Evolutionary conservation across 2,329 filamentous ascomycete species (phyloP).

Genomic region (Penicillium decumbens): DNA sequence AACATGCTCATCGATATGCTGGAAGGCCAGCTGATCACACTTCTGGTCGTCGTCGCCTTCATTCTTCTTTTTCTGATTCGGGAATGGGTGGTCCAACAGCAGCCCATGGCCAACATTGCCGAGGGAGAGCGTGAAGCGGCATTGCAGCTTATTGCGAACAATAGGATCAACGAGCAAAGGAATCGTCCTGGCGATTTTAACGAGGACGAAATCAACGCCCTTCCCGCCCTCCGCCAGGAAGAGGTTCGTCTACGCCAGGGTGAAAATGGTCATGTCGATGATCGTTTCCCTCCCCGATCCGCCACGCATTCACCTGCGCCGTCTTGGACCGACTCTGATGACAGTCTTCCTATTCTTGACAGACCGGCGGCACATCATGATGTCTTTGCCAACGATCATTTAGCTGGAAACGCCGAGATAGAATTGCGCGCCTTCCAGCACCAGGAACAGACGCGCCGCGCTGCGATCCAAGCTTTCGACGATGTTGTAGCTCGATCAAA

Average conservation of each 20-base stretch:
- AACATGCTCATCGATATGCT: conserved; percentile 73
- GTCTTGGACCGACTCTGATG: conserved; percentile 18
- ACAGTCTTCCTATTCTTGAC: conserved; percentile 11
- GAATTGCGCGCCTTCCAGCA: background rate
- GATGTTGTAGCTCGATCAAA: conserved; percentile 56
- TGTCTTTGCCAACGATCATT: background rate
- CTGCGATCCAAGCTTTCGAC: conserved; percentile 48
- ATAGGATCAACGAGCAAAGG: conserved; percentile 23
- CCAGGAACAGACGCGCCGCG: conserved; percentile 5
- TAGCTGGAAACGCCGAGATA: background rate
- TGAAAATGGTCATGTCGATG: conserved; percentile 8
- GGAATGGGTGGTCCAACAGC: conserved; percentile 97
- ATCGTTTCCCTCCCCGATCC: conserved; percentile 4
- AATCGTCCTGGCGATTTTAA: background rate
- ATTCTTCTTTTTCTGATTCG: conserved; percentile 95
- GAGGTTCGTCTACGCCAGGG: background rate
- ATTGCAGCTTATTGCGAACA: conserved; percentile 41
- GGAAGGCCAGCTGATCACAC: conserved; percentile 89
- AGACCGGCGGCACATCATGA: background rate
- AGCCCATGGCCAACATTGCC: conserved; percentile 83
- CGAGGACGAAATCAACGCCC: background rate
- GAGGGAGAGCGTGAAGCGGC: conserved; percentile 51
- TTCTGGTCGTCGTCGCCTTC: conserved; percentile 86
- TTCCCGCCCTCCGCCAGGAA: background rate
- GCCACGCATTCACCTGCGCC: conserved; percentile 14